Evolutionary conservation across 768 basidiomycete genomes (phyloP).

Genomic region (Mycena amicta): DNA sequence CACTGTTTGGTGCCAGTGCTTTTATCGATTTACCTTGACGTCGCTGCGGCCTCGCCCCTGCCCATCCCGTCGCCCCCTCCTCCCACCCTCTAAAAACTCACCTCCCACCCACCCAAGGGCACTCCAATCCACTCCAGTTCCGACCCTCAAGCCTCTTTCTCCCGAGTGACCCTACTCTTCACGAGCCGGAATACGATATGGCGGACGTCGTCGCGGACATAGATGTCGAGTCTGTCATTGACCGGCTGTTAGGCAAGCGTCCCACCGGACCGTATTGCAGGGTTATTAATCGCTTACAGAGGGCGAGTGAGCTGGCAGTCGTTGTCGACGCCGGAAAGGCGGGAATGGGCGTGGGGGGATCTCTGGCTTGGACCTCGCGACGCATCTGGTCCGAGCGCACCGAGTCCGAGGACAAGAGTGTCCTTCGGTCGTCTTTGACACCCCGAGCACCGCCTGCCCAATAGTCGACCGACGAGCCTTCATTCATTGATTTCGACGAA

Average conservation of each 20-base stretch:
- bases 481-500: too few species aligned
- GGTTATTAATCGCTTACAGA: neutral
- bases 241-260: neutral
- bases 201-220: neutral
- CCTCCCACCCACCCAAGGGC: conserved; percentile 33
- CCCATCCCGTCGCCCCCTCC: conserved; percentile 51
- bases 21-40: neutral
- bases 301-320: neutral
- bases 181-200: conserved; percentile 1
- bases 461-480: neutral
- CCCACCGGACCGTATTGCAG: neutral
- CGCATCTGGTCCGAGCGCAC: too few species aligned
- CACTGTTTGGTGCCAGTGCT: neutral
- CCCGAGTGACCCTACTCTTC: conserved; percentile 28
- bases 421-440: conserved; percentile 9
- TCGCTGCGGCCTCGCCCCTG: neutral
- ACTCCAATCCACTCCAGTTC: neutral
- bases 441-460: neutral
- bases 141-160: neutral
- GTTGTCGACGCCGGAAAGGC: neutral
- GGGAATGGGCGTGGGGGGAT: neutral
- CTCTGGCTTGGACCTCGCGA: too few species aligned
- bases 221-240: neutral
- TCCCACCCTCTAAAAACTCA: conserved; percentile 55
- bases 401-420: neutral